phyloP scores from a whole-genome alignment of 306 rosid genomes.

The Cotoneaster glaucophyllus region DNA sequence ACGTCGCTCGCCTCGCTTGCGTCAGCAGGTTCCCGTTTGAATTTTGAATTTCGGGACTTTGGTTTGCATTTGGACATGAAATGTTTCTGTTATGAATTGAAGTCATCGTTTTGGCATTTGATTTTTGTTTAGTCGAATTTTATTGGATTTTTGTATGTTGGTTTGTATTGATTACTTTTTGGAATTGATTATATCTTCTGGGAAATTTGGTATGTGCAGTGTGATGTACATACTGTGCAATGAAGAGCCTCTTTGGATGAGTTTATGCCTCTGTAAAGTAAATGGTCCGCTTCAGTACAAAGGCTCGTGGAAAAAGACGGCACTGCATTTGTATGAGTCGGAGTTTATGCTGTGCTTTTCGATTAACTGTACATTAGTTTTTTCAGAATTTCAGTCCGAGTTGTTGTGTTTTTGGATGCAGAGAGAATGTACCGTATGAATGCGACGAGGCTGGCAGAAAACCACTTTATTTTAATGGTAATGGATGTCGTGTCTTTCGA shows the following conservation, averaged over 20 bases:
- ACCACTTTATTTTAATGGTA: conserved; percentile 69
- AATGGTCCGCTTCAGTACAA: conserved; percentile 66
- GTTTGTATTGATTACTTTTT: not conserved
- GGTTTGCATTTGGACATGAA: not conserved
- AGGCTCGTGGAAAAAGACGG: conserved; percentile 91
- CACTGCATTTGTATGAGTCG: conserved; percentile 54
- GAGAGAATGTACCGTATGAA: conserved; percentile 45
- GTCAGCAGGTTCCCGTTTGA: conserved; percentile 66
- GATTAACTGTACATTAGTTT: not conserved
- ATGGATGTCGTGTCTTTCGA: conserved; percentile 4
- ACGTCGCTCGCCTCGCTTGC: conserved; percentile 71
- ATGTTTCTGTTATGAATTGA: not conserved
- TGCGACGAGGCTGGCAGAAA: conserved; percentile 25
- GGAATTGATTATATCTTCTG: not conserved
- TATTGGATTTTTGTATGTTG: not conserved
- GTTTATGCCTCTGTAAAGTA: conserved; percentile 47
- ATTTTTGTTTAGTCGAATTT: not conserved
- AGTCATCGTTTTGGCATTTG: not conserved
- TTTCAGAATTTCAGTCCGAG: not conserved
- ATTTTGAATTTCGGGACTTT: not conserved
- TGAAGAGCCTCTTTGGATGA: conserved; percentile 94
- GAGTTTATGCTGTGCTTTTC: not conserved
- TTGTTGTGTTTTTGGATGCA: conserved; percentile 28
- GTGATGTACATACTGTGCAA: conserved; percentile 84
- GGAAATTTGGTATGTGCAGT: conserved; percentile 32